Conservation (phyloP, 257 asterid species). For the Salvia hispanica region DNA sequence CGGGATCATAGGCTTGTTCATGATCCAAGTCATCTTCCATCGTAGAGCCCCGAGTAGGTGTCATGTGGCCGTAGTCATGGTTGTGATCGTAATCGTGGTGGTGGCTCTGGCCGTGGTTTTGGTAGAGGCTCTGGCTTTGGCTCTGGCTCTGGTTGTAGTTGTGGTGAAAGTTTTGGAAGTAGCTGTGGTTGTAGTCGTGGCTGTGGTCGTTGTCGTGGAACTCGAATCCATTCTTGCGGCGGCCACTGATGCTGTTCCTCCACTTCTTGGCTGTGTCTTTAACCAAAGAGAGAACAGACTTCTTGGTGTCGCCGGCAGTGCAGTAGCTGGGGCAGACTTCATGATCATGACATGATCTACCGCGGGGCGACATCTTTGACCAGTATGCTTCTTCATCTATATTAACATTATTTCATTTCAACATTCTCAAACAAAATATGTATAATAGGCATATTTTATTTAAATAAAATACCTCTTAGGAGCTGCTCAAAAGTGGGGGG, state of each 20-base stretch:
- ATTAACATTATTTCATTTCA: neutral
- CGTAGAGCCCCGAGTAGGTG: slow-evolving; percentile 51
- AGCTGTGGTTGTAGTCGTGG: neutral
- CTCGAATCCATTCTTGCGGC: slow-evolving; percentile 45
- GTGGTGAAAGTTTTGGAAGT: neutral
- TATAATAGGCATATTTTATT: no score
- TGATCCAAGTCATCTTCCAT: slow-evolving; percentile 46
- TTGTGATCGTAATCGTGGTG: neutral
- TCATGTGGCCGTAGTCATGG: slow-evolving; percentile 15
- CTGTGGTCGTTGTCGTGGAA: neutral
- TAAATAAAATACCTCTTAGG: slow-evolving; percentile 48
- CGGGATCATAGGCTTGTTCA: slow-evolving; percentile 66
- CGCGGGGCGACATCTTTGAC: slow-evolving; percentile 41
- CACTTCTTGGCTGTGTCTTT: slow-evolving; percentile 86
- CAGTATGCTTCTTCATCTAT: slow-evolving; percentile 47
- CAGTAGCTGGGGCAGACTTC: slow-evolving; percentile 51
- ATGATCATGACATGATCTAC: slow-evolving; percentile 38
- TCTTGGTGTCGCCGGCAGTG: slow-evolving; percentile 42
- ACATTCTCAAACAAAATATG: neutral
- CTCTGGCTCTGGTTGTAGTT: neutral
- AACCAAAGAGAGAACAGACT: slow-evolving; percentile 72
- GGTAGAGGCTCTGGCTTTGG: neutral
- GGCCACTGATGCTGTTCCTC: slow-evolving; percentile 57
- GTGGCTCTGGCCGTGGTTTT: neutral
- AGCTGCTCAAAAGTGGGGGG: slow-evolving; percentile 67